phyloP scores from a whole-genome alignment of 345 rosid species.

The Salix koriyanagi region DNA sequence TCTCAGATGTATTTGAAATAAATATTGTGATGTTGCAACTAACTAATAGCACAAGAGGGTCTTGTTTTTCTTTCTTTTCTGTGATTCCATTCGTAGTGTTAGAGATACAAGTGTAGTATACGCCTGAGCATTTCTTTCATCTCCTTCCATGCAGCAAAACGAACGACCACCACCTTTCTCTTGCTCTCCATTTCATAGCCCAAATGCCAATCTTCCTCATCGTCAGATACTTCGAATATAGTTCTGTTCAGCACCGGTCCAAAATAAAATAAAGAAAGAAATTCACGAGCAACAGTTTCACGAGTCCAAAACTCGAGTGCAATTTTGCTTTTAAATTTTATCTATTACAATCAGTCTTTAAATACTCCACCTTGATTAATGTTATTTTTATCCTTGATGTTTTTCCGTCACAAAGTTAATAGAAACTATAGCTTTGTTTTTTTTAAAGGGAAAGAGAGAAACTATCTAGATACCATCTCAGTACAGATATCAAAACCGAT shows the following conservation, averaged over 20 bases:
- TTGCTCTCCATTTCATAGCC: neutral
- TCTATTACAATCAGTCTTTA: too few relatives aligned
- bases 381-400: too few relatives aligned
- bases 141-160: neutral
- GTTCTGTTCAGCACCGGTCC: neutral
- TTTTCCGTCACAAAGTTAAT: too few relatives aligned
- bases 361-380: too few relatives aligned
- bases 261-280: neutral
- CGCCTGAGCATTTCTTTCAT: neutral
- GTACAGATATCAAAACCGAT: too few relatives aligned
- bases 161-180: neutral
- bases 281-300: neutral
- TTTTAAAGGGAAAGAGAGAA: too few relatives aligned
- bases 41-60: neutral
- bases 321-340: neutral
- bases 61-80: neutral
- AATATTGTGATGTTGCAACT: neutral
- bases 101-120: neutral
- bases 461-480: too few relatives aligned
- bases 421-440: too few relatives aligned
- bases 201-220: neutral
- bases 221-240: too few relatives aligned
- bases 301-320: neutral
- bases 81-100: neutral
- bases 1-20: neutral